Conservation (phyloP, 179 eudicot species). For the Heliamphora pulchella region DNA sequence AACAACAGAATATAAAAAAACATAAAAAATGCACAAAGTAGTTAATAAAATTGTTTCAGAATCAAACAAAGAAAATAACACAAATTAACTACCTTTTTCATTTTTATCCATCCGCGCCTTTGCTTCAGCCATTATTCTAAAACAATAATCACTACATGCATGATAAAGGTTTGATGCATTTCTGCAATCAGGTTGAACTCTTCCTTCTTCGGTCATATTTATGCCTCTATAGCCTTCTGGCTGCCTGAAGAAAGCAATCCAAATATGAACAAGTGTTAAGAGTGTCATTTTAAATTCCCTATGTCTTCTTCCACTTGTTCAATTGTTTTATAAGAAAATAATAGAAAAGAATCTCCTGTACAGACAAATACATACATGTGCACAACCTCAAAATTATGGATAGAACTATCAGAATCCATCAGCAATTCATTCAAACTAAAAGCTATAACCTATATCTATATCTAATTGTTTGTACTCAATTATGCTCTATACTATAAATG, state of each 20-base stretch:
- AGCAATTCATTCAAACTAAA: neutral
- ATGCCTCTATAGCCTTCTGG: neutral
- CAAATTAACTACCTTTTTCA: conserved; percentile 26
- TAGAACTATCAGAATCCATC: neutral
- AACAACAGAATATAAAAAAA: neutral
- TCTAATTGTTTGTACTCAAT: neutral
- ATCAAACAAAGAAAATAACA: neutral
- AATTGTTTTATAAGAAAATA: neutral
- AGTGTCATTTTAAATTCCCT: neutral
- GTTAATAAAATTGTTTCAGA: neutral
- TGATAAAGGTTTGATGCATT: conserved; percentile 82
- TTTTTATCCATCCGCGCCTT: conserved; percentile 34
- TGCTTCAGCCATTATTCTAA: conserved; percentile 62
- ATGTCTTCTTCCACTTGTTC: neutral
- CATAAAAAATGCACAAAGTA: neutral
- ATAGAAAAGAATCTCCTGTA: neutral
- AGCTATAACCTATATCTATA: neutral
- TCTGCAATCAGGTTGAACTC: conserved; percentile 85
- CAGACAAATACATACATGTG: too few relatives aligned
- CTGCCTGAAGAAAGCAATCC: conserved; percentile 8
- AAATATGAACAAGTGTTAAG: neutral
- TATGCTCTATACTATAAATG: neutral
- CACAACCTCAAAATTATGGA: neutral
- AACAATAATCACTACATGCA: conserved; percentile 84
- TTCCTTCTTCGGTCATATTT: conserved; percentile 44